A percentile compares a stretch with the other conserved stretches of the same genome.
Conservation (phyloP, 2,329 filamentous ascomycete species). For the Aspergillus spinulosporus region DNA sequence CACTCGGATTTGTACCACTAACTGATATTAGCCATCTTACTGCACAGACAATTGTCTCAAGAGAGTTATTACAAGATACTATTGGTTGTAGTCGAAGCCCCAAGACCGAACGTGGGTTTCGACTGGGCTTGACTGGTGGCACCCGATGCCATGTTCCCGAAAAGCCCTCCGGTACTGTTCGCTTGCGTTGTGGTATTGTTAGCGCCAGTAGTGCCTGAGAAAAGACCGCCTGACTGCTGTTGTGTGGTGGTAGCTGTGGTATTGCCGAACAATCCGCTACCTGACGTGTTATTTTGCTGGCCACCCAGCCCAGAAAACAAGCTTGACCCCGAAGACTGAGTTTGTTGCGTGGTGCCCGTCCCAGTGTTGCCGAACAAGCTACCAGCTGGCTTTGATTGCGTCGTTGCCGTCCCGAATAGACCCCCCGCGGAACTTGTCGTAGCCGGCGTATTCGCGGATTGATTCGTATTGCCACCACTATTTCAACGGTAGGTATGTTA, state of each 20-base stretch:
- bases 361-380: constrained; percentile 34
- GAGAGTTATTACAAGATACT: constrained; percentile 37
- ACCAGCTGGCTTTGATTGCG: constrained; percentile 35
- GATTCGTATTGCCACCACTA: constrained; percentile 29
- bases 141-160: constrained; percentile 28
- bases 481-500: constrained; percentile 13
- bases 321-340: constrained; percentile 32
- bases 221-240: constrained; percentile 31
- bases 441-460: constrained; percentile 28
- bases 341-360: constrained; percentile 28
- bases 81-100: constrained; percentile 27
- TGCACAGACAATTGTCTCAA: neutral
- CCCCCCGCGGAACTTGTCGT: constrained; percentile 31
- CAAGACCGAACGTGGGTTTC: constrained; percentile 39
- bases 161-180: constrained; percentile 32
- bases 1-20: constrained; percentile 29
- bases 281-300: constrained; percentile 30
- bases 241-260: constrained; percentile 26
- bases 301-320: constrained; percentile 36
- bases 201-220: constrained; percentile 21
- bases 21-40: constrained; percentile 9
- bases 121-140: constrained; percentile 35
- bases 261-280: constrained; percentile 33
- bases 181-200: constrained; percentile 25
- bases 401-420: constrained; percentile 32